Base-by-base conservation (phyloP, 768 basidiomycete species). In the Boletus rufocinnamomeus region DNA sequence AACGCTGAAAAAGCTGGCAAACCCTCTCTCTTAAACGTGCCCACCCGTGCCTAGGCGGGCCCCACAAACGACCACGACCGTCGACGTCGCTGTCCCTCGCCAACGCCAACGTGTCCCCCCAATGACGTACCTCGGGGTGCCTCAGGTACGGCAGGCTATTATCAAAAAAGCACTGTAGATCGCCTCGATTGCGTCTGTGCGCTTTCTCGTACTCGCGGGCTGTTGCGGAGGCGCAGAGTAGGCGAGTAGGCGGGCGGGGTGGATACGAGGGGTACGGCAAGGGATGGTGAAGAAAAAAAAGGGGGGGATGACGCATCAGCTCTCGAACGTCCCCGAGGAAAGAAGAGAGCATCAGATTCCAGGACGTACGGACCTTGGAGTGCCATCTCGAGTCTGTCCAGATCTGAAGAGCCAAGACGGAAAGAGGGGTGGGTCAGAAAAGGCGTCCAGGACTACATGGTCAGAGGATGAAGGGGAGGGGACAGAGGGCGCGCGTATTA, bases 341-440 rank as follows among this genome's bases (percentile, higher is more conserved):
- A 25, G 19, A 7, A 1, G 16, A 47, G 8, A 2, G 28, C 1
- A 6, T n/a, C 27, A 10, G 28, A 17, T 27, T 8, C 13, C 35
- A 28, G 27, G 25, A 57, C 50, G 17, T 14, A 38, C 17, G n/a
- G 49, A 84, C 89, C 92, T 81, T 95, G 93, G 1, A 85, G 76
- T 1, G 91, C 91, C 89, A 95, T 89, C 71, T 95, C 93, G 56
- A 93, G 86, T 7, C 89, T 80, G 68, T 95, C 93, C 6, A 95
- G 79, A 69, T 95, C 93, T 93, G 9, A 23, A 46, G 44, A n/a
- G 16, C 11, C 47, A 23, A 50, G n/a, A 11, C 11, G 19, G n/a
- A 50, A 50, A 21, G 21, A 16, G 3, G 21, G 28, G n/a, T 3
- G 5, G 28, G 28, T 49, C n/a, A 50, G 49, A 49, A 49, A 2